Conservation (phyloP, 345 rosid genomes). For the Lepidium aucheri region DNA sequence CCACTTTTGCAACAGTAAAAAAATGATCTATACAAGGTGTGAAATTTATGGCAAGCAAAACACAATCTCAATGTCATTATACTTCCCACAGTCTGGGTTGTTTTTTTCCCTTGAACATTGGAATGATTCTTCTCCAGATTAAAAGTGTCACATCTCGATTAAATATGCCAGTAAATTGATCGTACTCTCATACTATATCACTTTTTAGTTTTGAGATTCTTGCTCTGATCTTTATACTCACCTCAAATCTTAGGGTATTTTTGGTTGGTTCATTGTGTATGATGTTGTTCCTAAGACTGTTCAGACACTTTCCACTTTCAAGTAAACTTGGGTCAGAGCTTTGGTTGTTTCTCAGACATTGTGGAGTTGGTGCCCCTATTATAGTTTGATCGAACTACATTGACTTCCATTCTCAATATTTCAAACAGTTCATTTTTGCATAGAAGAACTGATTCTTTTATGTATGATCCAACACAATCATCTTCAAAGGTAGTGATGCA, state of each 20-base stretch:
- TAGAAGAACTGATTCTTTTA: too few species aligned
- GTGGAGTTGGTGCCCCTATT: too few species aligned
- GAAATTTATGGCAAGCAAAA: not conserved
- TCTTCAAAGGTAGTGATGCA: too few species aligned
- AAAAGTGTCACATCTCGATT: not conserved
- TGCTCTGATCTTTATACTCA: not conserved
- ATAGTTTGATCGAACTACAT: too few species aligned
- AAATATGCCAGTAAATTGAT: not conserved
- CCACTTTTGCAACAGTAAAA: conserved; percentile 50
- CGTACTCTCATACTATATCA: not conserved
- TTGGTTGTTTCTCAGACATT: not conserved
- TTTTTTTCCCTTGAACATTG: not conserved
- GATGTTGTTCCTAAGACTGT: not conserved
- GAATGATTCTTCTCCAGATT: not conserved
- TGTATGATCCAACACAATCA: too few species aligned
- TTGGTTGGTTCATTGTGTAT: not conserved
- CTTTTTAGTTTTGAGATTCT: not conserved
- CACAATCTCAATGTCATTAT: not conserved
- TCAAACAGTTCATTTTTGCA: too few species aligned
- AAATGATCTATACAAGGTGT: not conserved
- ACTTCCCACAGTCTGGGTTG: not conserved
- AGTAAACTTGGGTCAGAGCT: not conserved
- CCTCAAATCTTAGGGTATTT: not conserved
- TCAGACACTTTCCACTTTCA: not conserved
- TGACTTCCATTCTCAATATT: too few species aligned